Base-by-base conservation (phyloP, 2,329 filamentous ascomycete genomes). In the Hymenoscyphus linearis region DNA sequence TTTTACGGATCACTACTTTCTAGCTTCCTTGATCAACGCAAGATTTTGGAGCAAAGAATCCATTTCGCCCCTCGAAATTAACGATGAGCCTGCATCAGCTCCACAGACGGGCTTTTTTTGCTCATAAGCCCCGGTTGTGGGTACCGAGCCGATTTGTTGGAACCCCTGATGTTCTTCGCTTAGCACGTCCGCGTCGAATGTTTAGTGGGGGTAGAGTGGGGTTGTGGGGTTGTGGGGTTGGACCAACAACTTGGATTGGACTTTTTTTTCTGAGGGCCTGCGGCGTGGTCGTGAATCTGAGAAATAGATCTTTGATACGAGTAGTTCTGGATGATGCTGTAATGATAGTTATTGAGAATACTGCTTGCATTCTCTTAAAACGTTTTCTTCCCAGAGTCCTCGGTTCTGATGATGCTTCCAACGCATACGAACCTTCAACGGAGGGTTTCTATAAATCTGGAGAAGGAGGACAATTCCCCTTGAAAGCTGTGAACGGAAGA, bases 301-400 rank as follows among this genome's bases (percentile, higher is more conserved):
- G n/a, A n/a, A n/a, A n/a, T n/a, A n/a, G n/a, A n/a, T n/a, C n/a
- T n/a, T n/a, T n/a, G n/a, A n/a, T n/a, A n/a, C n/a, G n/a, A n/a
- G n/a, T n/a, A n/a, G n/a, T n/a, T n/a, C n/a, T n/a, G n/a, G n/a
- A n/a, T n/a, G n/a, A n/a, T n/a, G n/a, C n/a, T n/a, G n/a, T n/a
- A n/a, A n/a, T n/a, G n/a, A n/a, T n/a, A n/a, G n/a, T n/a, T n/a
- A n/a, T n/a, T n/a, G n/a, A n/a, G n/a, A n/a, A n/a, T n/a, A n/a
- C n/a, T n/a, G n/a, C n/a, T n/a, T n/a, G n/a, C n/a, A n/a, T n/a
- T n/a, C 74, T 88, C 12, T 80, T 66, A 12, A 55, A 56, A 4
- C 22, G 56, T 5, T 61, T 56, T 50, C 59, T 64, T 35, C 62
- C 62, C 14, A 50, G 26, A 10, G 5, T 64, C 13, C 60, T 64